Evolutionary conservation across 805 yeast species (phyloP).

Genomic region (Lipomyces yamanashiensis): DNA sequence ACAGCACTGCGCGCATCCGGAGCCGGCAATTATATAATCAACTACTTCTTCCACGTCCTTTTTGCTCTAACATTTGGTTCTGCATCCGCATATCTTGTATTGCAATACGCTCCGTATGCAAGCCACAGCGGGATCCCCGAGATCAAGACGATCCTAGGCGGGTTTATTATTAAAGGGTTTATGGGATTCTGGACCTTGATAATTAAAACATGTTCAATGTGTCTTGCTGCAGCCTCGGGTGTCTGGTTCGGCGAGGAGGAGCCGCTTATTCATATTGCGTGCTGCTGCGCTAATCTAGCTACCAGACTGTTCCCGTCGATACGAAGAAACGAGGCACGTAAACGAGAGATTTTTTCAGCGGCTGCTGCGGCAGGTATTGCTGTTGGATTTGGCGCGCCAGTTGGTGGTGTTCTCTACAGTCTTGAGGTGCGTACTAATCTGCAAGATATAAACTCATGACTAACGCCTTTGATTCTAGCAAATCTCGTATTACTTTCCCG

Average conservation of each 20-base stretch:
- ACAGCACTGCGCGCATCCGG: conserved; percentile 39
- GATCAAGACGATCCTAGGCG: conserved; percentile 68
- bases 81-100: conserved; percentile 47
- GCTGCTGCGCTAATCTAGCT: conserved; percentile 57
- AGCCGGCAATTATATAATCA: conserved; percentile 44
- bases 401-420: conserved; percentile 84
- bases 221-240: conserved; percentile 73
- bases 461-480: conserved; percentile 54
- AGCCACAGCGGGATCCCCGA: conserved; percentile 74
- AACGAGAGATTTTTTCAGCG: conserved; percentile 71
- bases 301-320: conserved; percentile 45
- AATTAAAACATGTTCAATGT: conserved; percentile 61
- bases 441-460: background rate
- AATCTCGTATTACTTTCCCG: conserved; percentile 64
- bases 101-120: conserved; percentile 47
- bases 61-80: conserved; percentile 50
- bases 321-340: conserved; percentile 51
- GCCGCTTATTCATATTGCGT: conserved; percentile 79
- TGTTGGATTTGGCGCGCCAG: conserved; percentile 84
- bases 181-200: conserved; percentile 58
- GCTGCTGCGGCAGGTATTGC: conserved; percentile 85
- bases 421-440: conserved; percentile 23
- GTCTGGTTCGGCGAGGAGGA: conserved; percentile 87
- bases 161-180: conserved; percentile 60
- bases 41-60: conserved; percentile 48